Conservation (phyloP, 306 rosid species). For the Citrullus amarus region DNA sequence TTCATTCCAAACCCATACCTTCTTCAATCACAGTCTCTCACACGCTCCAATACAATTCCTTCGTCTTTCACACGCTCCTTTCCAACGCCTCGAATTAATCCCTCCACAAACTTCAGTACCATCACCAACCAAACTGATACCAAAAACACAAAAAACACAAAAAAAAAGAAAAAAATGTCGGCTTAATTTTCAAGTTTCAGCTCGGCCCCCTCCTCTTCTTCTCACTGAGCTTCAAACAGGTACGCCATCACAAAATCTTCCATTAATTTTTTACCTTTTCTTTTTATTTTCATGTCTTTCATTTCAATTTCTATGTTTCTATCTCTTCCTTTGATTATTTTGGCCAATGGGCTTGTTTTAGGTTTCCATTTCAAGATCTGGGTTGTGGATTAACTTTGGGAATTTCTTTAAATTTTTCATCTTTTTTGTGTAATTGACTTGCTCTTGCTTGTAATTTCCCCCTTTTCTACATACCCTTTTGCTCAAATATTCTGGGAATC, state of each 20-base stretch:
- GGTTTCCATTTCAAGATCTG: constrained; percentile 2
- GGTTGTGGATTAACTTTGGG: background rate
- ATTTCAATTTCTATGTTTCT: background rate
- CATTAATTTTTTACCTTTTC: background rate
- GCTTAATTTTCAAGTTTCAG: background rate
- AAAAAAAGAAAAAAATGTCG: background rate
- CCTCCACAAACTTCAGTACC: background rate
- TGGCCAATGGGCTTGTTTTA: background rate
- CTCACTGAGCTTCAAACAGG: background rate
- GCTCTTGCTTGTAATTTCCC: background rate
- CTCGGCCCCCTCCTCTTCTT: background rate
- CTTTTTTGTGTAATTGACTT: background rate
- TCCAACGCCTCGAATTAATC: no score
- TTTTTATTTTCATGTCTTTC: background rate
- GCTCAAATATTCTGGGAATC: background rate
- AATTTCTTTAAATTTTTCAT: background rate
- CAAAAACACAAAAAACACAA: background rate
- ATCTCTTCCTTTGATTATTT: background rate
- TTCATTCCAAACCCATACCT: background rate
- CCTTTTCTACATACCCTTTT: background rate
- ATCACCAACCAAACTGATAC: background rate
- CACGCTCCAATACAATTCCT: background rate
- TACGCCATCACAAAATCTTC: background rate
- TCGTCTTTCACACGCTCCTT: background rate
- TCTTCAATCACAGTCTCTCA: background rate